Evolutionary conservation across 306 rosid genomes (phyloP).

Genomic region (Alnus rubra): DNA sequence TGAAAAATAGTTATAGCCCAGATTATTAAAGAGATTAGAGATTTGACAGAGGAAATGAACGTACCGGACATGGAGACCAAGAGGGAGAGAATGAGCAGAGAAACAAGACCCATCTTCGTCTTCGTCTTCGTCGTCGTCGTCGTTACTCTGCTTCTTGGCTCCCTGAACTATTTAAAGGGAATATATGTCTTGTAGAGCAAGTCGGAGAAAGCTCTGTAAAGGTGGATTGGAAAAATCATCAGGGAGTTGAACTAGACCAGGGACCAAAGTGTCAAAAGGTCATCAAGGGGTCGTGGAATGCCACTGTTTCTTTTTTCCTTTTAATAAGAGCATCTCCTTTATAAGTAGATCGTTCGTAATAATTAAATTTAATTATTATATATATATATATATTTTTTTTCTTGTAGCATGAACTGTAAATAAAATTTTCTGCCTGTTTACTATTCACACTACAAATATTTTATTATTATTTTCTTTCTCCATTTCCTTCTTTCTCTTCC

Average conservation of each 20-base stretch:
- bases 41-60: not conserved
- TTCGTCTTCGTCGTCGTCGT: slow-evolving; percentile 23
- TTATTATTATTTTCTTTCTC: no score
- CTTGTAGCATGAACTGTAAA: no score
- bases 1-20: slow-evolving; percentile 4
- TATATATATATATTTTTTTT: no score
- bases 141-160: not conserved
- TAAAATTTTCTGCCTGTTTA: no score
- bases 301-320: not conserved
- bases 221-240: not conserved
- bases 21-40: not conserved
- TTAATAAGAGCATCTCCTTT: no score
- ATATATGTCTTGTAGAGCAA: not conserved
- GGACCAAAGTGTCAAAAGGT: not conserved
- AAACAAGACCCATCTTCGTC: slow-evolving; percentile 27
- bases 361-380: no score
- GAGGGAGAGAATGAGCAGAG: slow-evolving; percentile 37
- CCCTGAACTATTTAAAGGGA: not conserved
- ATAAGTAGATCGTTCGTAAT: no score
- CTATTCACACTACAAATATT: no score
- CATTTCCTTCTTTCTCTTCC: no score
- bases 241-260: not conserved
- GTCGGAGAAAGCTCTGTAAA: not conserved
- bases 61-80: slow-evolving; percentile 40
- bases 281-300: slow-evolving; percentile 13